phyloP scores from a whole-genome alignment of 2,329 filamentous ascomycete species.

The Thyridium curvatum region DNA sequence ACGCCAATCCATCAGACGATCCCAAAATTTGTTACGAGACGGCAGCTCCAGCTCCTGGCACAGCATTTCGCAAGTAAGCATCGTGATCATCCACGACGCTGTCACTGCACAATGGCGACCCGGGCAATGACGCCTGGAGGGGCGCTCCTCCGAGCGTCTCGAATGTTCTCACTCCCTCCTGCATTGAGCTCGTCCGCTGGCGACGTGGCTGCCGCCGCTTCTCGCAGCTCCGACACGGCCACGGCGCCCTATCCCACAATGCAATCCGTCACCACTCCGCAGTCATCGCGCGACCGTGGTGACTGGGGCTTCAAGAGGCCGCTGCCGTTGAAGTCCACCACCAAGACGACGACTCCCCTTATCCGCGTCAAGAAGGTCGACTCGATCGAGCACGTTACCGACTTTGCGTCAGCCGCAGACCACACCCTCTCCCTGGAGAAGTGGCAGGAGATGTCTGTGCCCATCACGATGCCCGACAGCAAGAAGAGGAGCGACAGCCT shows the following conservation, averaged over 20 bases:
- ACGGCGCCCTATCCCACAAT: conserved; percentile 76
- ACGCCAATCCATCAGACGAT: no score
- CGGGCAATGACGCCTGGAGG: conserved; percentile 51
- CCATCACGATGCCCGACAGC: conserved; percentile 49
- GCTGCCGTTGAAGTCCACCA: conserved; percentile 70
- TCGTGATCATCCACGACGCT: background rate
- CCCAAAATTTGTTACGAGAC: background rate
- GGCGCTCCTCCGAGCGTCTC: conserved; percentile 74
- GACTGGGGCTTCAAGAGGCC: conserved; percentile 93
- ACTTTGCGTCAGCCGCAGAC: conserved; percentile 78
- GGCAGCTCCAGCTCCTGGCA: background rate
- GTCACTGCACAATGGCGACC: conserved; percentile 17
- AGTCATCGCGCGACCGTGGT: conserved; percentile 64
- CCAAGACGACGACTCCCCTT: conserved; percentile 64
- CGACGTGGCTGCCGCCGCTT: conserved; percentile 39
- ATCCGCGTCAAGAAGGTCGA: conserved; percentile 75
- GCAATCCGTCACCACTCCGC: conserved; percentile 74
- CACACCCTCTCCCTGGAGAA: conserved; percentile 77
- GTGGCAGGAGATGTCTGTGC: conserved; percentile 75
- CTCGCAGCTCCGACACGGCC: conserved; percentile 56
- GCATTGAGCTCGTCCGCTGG: conserved; percentile 59
- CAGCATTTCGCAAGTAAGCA: background rate
- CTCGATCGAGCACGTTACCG: conserved; percentile 80
- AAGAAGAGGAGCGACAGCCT: conserved; percentile 3
- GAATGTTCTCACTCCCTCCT: conserved; percentile 80